phyloP scores from a whole-genome alignment of 345 rosid species.

The Syzygium aromaticum region DNA sequence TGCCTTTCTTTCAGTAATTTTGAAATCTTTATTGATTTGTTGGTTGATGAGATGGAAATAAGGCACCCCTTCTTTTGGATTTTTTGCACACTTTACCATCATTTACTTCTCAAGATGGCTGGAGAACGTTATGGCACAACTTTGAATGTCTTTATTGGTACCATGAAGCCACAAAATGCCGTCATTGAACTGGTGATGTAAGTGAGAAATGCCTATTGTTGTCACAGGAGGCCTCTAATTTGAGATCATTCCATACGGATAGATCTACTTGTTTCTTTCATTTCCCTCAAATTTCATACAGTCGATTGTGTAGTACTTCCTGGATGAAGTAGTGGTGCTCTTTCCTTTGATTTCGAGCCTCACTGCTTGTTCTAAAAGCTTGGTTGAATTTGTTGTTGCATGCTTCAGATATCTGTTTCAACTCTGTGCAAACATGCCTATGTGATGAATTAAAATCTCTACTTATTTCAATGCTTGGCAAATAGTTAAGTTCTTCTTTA shows the following conservation, averaged over 20 bases:
- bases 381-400: neutral
- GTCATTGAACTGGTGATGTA: neutral
- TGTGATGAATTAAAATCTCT: neutral
- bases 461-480: constrained; percentile 17
- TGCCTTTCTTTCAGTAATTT: neutral
- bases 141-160: neutral
- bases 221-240: neutral
- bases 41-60: neutral
- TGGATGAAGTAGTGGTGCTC: neutral
- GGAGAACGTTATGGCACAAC: neutral
- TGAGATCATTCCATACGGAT: neutral
- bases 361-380: neutral
- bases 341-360: neutral
- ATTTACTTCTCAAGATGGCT: neutral
- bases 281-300: neutral
- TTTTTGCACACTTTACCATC: neutral
- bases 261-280: neutral
- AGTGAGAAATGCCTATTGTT: neutral
- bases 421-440: neutral
- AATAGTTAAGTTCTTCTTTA: neutral
- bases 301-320: neutral
- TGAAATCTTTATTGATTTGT: neutral
- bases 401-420: neutral
- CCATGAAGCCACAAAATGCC: neutral
- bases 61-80: neutral